Percentiles rank a stretch among this genome's conserved stretches.
Conservation (phyloP, 2,329 filamentous ascomycete species). For the Paraphaeosphaeria sporulosa region DNA sequence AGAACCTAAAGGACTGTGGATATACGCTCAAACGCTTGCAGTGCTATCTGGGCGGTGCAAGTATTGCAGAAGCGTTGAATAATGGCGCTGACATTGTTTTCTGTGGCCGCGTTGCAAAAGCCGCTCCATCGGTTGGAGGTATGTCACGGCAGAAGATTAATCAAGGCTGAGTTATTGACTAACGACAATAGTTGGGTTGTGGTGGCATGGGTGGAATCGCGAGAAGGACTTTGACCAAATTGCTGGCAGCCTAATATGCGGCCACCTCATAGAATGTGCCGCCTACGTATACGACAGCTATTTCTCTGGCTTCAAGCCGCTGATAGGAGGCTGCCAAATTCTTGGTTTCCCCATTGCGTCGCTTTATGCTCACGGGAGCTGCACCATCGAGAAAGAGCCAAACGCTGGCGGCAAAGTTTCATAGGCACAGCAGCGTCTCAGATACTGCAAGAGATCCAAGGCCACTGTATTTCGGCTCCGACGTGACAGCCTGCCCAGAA, state of each 20-base stretch:
- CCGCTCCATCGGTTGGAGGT: constrained; percentile 51
- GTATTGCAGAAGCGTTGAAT: constrained; percentile 49
- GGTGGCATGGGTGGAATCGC: constrained; percentile 53
- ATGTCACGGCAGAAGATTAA: constrained; percentile 9
- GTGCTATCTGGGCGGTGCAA: constrained; percentile 51
- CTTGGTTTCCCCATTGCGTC: constrained; percentile 58
- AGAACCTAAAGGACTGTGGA: constrained; percentile 41
- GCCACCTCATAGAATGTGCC: constrained; percentile 64
- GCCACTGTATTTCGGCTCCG: constrained; percentile 59
- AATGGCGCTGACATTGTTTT: constrained; percentile 52
- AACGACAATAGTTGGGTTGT: constrained; percentile 47
- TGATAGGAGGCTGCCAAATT: constrained; percentile 41
- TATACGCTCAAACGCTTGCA: too few species aligned
- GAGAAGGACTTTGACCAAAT: constrained; percentile 56
- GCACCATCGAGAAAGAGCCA: constrained; percentile 53
- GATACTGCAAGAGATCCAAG: constrained; percentile 39
- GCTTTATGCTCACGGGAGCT: constrained; percentile 51
- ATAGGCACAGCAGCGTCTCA: constrained; percentile 61
- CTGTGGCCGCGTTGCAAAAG: constrained; percentile 52
- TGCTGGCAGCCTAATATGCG: constrained; percentile 59
- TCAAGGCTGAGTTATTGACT: constrained; percentile 14
- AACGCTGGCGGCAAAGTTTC: constrained; percentile 36
- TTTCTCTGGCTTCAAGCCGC: constrained; percentile 57
- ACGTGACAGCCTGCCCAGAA: constrained; percentile 61
- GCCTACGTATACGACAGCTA: constrained; percentile 61